Evolutionary conservation across 2,329 filamentous ascomycete species (phyloP).

Genomic region (Camptophora hylomeconis): DNA sequence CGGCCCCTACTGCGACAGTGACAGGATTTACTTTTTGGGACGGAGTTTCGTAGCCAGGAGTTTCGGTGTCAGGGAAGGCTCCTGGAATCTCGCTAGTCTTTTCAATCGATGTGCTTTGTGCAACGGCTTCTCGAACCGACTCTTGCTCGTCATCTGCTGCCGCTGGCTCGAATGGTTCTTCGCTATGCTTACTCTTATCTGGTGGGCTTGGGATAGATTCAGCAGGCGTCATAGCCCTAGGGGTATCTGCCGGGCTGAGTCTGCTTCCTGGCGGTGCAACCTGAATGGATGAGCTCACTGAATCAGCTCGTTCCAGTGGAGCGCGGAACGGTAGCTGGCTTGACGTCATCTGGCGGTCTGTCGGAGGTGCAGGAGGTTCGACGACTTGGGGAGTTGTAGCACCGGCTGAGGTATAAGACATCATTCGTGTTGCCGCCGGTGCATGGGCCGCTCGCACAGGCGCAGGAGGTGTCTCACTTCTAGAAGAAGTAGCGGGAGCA

Average conservation of each 20-base stretch:
- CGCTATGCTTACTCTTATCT: conserved; percentile 7
- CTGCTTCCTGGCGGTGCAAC: conserved; percentile 60
- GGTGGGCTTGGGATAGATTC: conserved; percentile 22
- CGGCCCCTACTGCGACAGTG: conserved; percentile 7
- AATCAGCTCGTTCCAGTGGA: conserved; percentile 45
- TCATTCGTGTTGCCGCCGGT: background rate
- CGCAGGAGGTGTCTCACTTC: conserved; percentile 31
- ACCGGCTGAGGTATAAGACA: too few species aligned
- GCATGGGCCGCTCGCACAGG: background rate
- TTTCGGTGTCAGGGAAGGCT: conserved; percentile 39
- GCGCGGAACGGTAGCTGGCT: conserved; percentile 58
- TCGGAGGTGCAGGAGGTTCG: conserved; percentile 48
- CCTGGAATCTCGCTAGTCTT: conserved; percentile 29
- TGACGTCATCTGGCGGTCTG: conserved; percentile 66
- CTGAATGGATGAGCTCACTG: conserved; percentile 63
- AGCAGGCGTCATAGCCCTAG: conserved; percentile 29
- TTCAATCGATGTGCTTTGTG: conserved; percentile 8
- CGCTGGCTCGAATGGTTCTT: conserved; percentile 14
- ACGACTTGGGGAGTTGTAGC: conserved; percentile 17
- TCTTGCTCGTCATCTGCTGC: conserved; percentile 17
- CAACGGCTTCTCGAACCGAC: conserved; percentile 13
- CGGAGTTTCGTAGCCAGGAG: conserved; percentile 17
- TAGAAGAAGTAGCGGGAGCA: conserved; percentile 48
- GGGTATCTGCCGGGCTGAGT: conserved; percentile 40
- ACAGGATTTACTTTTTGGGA: conserved; percentile 4